Evolutionary conservation across 2,329 filamentous ascomycete species (phyloP).

Genomic region (Verticillium isaacii): DNA sequence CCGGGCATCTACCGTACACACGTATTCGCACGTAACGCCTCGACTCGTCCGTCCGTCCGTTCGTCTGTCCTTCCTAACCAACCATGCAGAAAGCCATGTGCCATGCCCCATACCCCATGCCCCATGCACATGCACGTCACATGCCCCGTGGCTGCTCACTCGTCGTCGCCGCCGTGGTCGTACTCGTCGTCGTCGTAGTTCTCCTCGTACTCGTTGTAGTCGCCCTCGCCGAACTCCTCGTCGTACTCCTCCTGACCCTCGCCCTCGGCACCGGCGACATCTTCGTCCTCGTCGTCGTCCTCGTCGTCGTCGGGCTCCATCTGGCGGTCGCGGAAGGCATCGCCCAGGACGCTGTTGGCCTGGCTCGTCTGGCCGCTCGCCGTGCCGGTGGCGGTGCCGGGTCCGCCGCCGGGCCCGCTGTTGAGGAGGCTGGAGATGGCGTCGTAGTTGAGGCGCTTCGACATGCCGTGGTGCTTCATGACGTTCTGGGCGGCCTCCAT

Average conservation of each 20-base stretch:
- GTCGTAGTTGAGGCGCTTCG: slow-evolving; percentile 72
- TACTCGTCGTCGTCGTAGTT: slow-evolving; percentile 28
- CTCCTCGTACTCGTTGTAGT: slow-evolving; percentile 26
- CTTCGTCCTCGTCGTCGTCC: slow-evolving; percentile 28
- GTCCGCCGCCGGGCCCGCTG: slow-evolving; percentile 34
- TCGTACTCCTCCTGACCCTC: slow-evolving; percentile 19
- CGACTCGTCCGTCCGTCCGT: neutral
- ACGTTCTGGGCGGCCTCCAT: slow-evolving; percentile 66
- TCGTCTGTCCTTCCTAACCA: no score
- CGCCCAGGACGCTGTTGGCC: slow-evolving; percentile 24
- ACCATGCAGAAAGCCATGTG: no score
- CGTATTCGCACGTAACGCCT: neutral
- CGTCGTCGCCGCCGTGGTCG: neutral
- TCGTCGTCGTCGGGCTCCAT: slow-evolving; percentile 29
- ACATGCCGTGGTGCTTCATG: slow-evolving; percentile 63
- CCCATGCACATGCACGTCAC: no score
- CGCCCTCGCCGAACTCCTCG: slow-evolving; percentile 12
- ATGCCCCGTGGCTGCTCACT: neutral
- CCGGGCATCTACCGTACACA: neutral
- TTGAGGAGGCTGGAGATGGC: slow-evolving; percentile 56
- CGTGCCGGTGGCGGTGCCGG: slow-evolving; percentile 45
- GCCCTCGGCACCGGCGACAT: slow-evolving; percentile 26
- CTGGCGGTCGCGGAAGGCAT: slow-evolving; percentile 27
- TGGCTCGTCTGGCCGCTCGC: slow-evolving; percentile 28
- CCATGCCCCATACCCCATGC: no score